phyloP scores from a whole-genome alignment of 306 rosid genomes.

The Sindora glabra region DNA sequence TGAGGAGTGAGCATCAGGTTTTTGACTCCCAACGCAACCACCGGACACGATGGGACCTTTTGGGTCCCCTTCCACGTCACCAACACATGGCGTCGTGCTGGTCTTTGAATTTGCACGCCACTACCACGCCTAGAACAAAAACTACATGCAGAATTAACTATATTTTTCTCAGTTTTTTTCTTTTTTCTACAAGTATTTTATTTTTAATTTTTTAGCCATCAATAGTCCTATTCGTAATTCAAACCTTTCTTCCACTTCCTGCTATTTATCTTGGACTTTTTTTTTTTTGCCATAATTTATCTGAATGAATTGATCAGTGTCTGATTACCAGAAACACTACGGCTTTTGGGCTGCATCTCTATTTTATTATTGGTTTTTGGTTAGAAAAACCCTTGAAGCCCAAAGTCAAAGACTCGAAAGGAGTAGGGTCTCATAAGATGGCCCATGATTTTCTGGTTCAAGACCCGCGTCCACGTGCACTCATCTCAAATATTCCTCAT shows the following conservation, averaged over 20 bases:
- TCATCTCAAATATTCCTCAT: constrained; percentile 3
- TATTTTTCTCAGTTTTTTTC: too few relatives aligned
- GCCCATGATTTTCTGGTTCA: background rate
- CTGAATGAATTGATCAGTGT: too few relatives aligned
- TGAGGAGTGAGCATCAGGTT: background rate
- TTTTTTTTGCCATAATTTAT: too few relatives aligned
- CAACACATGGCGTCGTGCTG: constrained; percentile 30
- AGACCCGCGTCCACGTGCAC: constrained; percentile 42
- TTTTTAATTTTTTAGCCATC: too few relatives aligned
- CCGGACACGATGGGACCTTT: constrained; percentile 9
- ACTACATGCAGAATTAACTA: too few relatives aligned
- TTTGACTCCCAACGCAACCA: constrained; percentile 15
- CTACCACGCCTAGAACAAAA: constrained; percentile 16
- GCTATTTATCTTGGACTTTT: too few relatives aligned
- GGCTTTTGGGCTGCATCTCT: background rate
- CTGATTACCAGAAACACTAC: background rate
- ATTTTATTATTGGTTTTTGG: background rate
- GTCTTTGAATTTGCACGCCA: constrained; percentile 50
- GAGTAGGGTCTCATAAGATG: background rate
- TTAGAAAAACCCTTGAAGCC: background rate
- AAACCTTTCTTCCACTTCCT: too few relatives aligned
- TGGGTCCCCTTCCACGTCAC: constrained; percentile 63
- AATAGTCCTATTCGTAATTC: too few relatives aligned
- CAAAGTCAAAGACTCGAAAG: constrained; percentile 12
- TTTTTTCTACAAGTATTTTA: too few relatives aligned